These are phyloP conservation scores for Penicillium cataractarum DNA, from an alignment of 495 filamentous ascomycete species.

Conservation along the genomic window DNA sequence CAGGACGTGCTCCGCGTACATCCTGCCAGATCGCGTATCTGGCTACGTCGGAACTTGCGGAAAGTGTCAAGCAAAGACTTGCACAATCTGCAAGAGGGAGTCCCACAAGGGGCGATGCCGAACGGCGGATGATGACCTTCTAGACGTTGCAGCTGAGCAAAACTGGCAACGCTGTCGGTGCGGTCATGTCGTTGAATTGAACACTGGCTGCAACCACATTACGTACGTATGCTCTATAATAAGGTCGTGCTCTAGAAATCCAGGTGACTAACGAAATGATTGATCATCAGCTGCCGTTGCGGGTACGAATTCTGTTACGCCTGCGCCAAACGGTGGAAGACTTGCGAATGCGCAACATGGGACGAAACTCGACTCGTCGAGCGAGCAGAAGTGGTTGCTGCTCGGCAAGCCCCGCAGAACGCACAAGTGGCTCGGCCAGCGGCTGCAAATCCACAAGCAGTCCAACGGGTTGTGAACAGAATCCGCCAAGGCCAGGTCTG, in stretches of 20 bases:
- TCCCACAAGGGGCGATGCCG: background rate
- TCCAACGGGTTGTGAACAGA: too few relatives aligned
- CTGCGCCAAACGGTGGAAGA: background rate
- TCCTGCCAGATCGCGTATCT: background rate
- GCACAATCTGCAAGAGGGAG: background rate
- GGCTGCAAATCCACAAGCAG: too few relatives aligned
- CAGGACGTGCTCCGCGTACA: background rate
- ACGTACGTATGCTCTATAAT: background rate
- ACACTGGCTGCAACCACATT: background rate
- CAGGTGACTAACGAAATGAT: background rate
- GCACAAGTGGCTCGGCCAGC: too few relatives aligned
- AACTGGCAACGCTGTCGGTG: background rate
- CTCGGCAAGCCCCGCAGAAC: too few relatives aligned
- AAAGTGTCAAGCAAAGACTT: background rate
- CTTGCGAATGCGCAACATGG: background rate
- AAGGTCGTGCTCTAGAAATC: too few relatives aligned
- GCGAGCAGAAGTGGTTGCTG: background rate
- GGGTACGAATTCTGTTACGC: background rate
- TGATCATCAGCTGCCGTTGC: background rate
- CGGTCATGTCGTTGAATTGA: background rate
- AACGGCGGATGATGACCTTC: background rate
- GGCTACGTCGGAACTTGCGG: background rate
- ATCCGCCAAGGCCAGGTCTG: background rate
- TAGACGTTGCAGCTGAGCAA: background rate
- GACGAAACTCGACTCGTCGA: background rate